Evolutionary conservation across 2,329 filamentous ascomycete species (phyloP).

Genomic region (Penicillium sp.): DNA sequence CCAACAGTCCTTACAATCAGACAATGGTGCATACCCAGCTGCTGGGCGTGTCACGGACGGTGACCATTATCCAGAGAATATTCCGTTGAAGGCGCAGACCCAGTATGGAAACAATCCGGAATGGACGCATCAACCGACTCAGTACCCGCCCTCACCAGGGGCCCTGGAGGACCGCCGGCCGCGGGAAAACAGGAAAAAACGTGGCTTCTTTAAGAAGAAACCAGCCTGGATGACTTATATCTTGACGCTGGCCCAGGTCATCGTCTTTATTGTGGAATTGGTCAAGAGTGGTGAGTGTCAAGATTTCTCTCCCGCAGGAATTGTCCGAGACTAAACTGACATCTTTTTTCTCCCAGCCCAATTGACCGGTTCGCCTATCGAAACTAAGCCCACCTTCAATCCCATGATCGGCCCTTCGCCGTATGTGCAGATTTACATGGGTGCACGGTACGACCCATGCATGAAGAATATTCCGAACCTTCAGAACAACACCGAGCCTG

Average conservation of each 20-base stretch:
- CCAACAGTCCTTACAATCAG: conserved; percentile 35
- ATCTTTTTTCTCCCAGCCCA: conserved; percentile 48
- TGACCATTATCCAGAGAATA: conserved; percentile 41
- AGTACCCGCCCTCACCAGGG: conserved; percentile 51
- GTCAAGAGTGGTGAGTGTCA: conserved; percentile 65
- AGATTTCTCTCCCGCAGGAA: not conserved
- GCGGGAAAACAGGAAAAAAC: conserved; percentile 28
- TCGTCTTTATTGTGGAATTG: conserved; percentile 84
- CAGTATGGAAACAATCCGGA: conserved; percentile 36
- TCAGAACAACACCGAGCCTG: conserved; percentile 33
- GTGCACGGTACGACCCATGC: conserved; percentile 83
- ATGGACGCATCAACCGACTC: conserved; percentile 43
- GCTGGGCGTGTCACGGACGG: conserved; percentile 31
- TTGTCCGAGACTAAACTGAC: not conserved
- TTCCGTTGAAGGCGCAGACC: conserved; percentile 36
- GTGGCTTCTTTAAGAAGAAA: conserved; percentile 53
- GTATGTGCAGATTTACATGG: conserved; percentile 93
- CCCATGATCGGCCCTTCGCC: conserved; percentile 94
- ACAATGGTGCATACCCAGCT: conserved; percentile 28
- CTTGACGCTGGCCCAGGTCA: conserved; percentile 69
- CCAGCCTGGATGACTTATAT: conserved; percentile 77
- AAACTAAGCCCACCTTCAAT: conserved; percentile 80
- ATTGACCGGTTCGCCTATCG: conserved; percentile 64
- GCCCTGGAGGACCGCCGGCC: conserved; percentile 15
- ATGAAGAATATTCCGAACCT: conserved; percentile 67